Evolutionary conservation across 345 rosid species (phyloP).

Genomic region (Acer saccharum): DNA sequence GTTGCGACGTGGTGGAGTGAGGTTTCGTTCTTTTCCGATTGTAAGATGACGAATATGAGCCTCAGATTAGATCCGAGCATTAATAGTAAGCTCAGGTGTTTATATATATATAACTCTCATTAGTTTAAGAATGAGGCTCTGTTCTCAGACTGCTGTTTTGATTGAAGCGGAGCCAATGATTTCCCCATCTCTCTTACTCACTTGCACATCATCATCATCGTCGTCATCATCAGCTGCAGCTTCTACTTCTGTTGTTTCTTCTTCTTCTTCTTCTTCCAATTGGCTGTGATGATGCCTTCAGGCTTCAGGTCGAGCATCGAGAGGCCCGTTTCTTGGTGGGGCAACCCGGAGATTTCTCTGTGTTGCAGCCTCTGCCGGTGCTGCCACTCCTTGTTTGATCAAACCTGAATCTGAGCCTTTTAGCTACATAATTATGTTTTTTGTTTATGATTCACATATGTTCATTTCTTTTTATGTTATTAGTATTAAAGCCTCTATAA

Average conservation of each 20-base stretch:
- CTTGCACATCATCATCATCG: no score
- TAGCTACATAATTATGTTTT: no score
- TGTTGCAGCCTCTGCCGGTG: not conserved
- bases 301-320: not conserved
- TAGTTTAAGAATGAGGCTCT: no score
- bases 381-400: constrained; percentile 2
- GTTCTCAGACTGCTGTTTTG: not conserved
- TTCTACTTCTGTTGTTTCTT: not conserved
- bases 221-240: not conserved
- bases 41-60: no score
- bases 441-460: no score
- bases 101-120: no score
- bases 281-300: constrained; percentile 12
- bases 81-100: no score
- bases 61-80: no score
- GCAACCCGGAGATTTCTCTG: not conserved
- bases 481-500: no score
- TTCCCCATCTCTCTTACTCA: not conserved
- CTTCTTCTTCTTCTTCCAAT: constrained; percentile 1
- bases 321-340: constrained; percentile 2
- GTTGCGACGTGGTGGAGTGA: no score
- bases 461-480: no score
- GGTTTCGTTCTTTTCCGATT: not conserved
- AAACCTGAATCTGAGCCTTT: not conserved
- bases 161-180: not conserved